A percentile compares a stretch with the other conserved stretches of the same genome.
phyloP scores from a whole-genome alignment of 192 early-diverging fungal species.

The Gonapodya sp. region DNA sequence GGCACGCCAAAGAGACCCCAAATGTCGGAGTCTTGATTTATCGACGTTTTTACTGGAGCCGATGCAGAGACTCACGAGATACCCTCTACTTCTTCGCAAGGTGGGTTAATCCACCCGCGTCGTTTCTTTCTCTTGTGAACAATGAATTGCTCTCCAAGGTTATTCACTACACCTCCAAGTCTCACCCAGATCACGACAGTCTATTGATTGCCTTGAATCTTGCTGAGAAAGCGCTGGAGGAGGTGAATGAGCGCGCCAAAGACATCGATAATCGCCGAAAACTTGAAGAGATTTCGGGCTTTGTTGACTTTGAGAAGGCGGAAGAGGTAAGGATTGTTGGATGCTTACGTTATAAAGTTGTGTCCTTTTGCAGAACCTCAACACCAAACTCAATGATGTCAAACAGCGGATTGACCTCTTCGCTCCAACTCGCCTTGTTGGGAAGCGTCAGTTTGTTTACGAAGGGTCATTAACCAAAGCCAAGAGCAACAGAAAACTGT shows the following conservation, averaged over 20 bases:
- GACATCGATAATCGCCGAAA: constrained; percentile 40
- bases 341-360: constrained; percentile 12
- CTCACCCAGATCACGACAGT: constrained; percentile 35
- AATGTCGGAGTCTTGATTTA: constrained; percentile 63
- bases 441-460: constrained; percentile 50
- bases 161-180: constrained; percentile 40
- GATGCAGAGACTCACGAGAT: constrained; percentile 50
- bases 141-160: constrained; percentile 25
- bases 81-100: constrained; percentile 41
- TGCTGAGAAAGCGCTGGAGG: constrained; percentile 29
- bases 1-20: constrained; percentile 42
- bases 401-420: constrained; percentile 38
- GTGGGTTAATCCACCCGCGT: constrained; percentile 19
- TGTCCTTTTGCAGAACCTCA: constrained; percentile 23
- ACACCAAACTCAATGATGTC: constrained; percentile 6
- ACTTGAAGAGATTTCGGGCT: constrained; percentile 33
- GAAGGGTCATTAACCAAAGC: constrained; percentile 63
- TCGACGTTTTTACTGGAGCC: constrained; percentile 58
- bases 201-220: constrained; percentile 30
- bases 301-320: constrained; percentile 46
- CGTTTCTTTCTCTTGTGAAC: background rate
- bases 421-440: constrained; percentile 43
- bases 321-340: constrained; percentile 25
- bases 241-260: constrained; percentile 33
- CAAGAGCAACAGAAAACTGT: constrained; percentile 68